Evolutionary conservation across 495 filamentous ascomycete species (phyloP), one percentile per base, ranked within the genome.

Genomic region (Hyphodiscus hymeniophilus): DNA sequence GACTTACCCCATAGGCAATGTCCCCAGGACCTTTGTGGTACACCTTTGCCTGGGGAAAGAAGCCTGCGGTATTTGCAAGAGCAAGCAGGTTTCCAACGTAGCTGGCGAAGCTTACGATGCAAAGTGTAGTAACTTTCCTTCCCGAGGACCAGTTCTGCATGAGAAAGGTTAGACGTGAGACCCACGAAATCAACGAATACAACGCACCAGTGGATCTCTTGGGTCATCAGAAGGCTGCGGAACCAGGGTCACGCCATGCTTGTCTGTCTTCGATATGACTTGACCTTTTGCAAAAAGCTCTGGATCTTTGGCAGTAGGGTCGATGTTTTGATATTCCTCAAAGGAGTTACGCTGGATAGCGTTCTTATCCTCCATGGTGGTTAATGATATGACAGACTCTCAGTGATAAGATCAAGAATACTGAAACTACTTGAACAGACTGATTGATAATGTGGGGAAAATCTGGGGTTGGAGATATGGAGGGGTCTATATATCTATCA

Each of bases 191-290:
- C 13, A 8, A 33, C 30, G 7, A n/a, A 8, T 7, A 8, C 7
- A 7, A 18, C 34, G 4, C 15, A n/a, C 34, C 44, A 55, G 34
- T 12, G 54, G 54, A 42, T 57, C 54, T 32, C 17, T 11, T 16
- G 7, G 17, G 26, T 57, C 50, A 33, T 57, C 50, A 7, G 35
- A 42, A 6, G 54, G 54, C 17, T 45, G 51, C 1, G 54, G 54
- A 2, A 57, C 23, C 3, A 57, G 45, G 5, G 47, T 45, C 18
- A 55, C 26, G 38, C 50, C 28, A 45, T 36, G 30, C 8, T 33
- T 7, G 30, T 33, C n/a, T n/a, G 8, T 33, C n/a, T 33, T 33
- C 30, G n/a, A n/a, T n/a, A n/a, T n/a, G n/a, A n/a, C n/a, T n/a
- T n/a, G n/a, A n/a, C n/a, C n/a, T n/a, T n/a, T n/a, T n/a, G n/a